Evolutionary conservation across 495 filamentous ascomycete genomes (phyloP), one percentile per base, ranked within the genome.

Genomic region (Patellaria atrata): DNA sequence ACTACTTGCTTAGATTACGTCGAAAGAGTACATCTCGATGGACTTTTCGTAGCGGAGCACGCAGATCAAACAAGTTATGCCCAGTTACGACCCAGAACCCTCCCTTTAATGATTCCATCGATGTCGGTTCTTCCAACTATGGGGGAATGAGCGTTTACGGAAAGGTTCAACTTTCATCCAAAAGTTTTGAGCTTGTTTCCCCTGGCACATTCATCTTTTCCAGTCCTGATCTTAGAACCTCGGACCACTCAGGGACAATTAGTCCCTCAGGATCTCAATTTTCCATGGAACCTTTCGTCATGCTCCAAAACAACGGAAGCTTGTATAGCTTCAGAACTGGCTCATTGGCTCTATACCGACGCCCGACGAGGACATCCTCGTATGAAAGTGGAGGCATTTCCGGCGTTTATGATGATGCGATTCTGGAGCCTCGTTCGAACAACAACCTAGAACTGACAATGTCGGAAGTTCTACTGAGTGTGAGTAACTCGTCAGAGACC

Each of bases 131-230:
- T n/a, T n/a, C n/a, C n/a, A n/a, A n/a, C n/a, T n/a, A n/a, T n/a
- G n/a, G n/a, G n/a, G n/a, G n/a, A n/a, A n/a, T n/a, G n/a, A n/a
- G n/a, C n/a, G n/a, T n/a, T n/a, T n/a, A n/a, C n/a, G n/a, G n/a
- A n/a, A n/a, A n/a, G n/a, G n/a, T n/a, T n/a, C n/a, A n/a, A n/a
- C n/a, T n/a, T n/a, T n/a, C 14, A 17, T n/a, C 27, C 5, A n/a
- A 40, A 8, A 51, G 39, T 27, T 11, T 54, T 6, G 51, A 54
- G n/a, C 16, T 54, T 8, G 35, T 54, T 3, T 47, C 40, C 14
- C 51, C 48, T 15, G 39, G 41, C 9, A 26, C 38, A 2, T 54
- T 54, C 23, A 19, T 51, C 6, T 54, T 54, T 33, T 51, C 48
- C 24, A 32, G 51, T 21, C 51, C 51, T 13, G 35, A 34, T 16